Evolutionary conservation across 345 rosid genomes (phyloP).

Genomic region (Pugionium dolabratum): DNA sequence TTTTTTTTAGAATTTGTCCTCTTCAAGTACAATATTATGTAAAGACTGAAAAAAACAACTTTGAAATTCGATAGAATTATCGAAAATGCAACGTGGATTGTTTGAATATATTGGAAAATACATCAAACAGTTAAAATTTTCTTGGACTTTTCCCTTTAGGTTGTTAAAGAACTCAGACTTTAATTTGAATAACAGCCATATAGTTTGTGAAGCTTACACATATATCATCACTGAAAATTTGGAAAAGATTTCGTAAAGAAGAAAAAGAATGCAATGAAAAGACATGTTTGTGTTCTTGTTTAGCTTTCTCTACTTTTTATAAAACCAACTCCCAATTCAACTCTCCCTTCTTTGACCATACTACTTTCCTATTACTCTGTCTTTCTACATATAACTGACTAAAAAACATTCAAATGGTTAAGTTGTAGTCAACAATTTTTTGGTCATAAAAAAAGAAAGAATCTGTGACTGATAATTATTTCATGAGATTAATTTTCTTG

Average conservation of each 20-base stretch:
- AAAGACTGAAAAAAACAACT: not conserved
- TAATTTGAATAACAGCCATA: slow-evolving; percentile 1
- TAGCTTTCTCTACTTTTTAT: slow-evolving; percentile 39
- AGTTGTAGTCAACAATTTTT: not conserved
- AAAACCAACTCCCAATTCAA: slow-evolving; percentile 30
- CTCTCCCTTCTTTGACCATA: slow-evolving; percentile 38
- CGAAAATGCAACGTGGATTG: slow-evolving; percentile 8
- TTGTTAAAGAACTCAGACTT: slow-evolving; percentile 3
- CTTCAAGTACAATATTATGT: not conserved
- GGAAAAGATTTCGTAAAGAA: slow-evolving; percentile 17
- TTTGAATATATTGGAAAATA: slow-evolving; percentile 1
- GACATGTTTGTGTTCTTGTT: slow-evolving; percentile 27
- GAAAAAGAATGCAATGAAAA: slow-evolving; percentile 25
- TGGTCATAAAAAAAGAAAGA: too few species aligned
- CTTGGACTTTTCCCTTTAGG: too few species aligned
- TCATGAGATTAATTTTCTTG: too few species aligned
- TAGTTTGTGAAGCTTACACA: slow-evolving; percentile 2
- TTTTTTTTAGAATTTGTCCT: too few species aligned
- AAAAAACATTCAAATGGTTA: not conserved
- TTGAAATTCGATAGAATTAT: not conserved
- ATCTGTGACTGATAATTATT: too few species aligned
- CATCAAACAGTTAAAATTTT: too few species aligned
- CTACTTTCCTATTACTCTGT: slow-evolving; percentile 1
- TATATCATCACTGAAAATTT: not conserved
- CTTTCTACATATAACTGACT: not conserved